Evolutionary conservation across 257 asterid genomes (phyloP), one percentile per base, ranked within the genome.

Genomic region (Solanum clarkiae): DNA sequence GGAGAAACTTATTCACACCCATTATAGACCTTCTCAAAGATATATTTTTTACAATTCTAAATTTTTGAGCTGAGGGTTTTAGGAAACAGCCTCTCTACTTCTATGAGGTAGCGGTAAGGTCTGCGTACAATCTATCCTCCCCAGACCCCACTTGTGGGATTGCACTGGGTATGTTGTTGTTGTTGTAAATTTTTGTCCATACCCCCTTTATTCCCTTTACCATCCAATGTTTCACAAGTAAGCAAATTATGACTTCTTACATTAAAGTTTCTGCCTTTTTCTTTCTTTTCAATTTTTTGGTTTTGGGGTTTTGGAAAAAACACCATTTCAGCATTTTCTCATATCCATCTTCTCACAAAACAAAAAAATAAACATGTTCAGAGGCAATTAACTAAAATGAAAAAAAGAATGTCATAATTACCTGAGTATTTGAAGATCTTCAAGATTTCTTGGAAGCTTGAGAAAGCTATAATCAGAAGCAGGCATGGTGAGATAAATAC

Each of bases 351-450:
- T 59, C 66, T 59, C 66, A 59, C 32, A 59, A 59, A n/a, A 29
- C 17, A 57, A 68, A 12, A 2, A 54, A 2, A 54, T n/a, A 14
- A 55, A 29, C 26, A 47, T 13, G 15, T 53, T 66, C 51, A 44
- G 16, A 68, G 24, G 14, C 63, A 62, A 77, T 10, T 49, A 62
- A 63, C 10, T 51, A 15, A 49, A 83, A 49, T 40, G 11, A 53
- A 4, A 77, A 77, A 24, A 24, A 2, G 24, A 29, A 45, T 6
- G 1, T 14, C 57, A 74, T n/a, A 20, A 70, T 29, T 84, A 95
- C 99, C 97, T 94, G 86, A 95, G 97, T 85, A 93, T 86, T 86
- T 95, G 99, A 80, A 95, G 92, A 90, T 96, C 99, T 88, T 94
- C 86, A 42, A 96, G 94, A 80, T 97, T 88, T 80, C 95, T 94